A percentile compares a stretch with the other conserved stretches of the same genome.
Conservation (phyloP, 495 filamentous ascomycete species). For the Aspergillus diversus region DNA sequence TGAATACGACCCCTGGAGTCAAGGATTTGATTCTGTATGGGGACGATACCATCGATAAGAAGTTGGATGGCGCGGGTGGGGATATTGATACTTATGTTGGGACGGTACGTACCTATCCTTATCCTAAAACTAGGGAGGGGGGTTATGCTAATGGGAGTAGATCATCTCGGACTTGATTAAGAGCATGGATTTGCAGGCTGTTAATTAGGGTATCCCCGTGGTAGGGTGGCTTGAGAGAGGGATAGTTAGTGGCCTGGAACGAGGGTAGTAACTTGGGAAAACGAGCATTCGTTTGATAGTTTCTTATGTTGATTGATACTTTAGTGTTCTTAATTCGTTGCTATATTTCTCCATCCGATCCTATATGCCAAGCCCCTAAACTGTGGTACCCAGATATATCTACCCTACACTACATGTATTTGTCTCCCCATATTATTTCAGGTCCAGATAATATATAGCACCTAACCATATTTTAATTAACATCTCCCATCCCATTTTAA, state of each 20-base stretch:
- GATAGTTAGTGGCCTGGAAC: too few relatives aligned
- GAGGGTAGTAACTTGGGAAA: too few relatives aligned
- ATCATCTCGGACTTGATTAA: conserved; percentile 3
- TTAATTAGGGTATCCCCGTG: background rate
- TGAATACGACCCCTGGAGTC: background rate
- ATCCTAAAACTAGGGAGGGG: background rate
- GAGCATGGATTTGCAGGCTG: conserved; percentile 5
- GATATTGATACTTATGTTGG: conserved; percentile 7
- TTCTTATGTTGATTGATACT: background rate
- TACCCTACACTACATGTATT: too few relatives aligned
- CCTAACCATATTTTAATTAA: too few relatives aligned
- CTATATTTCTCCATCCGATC: too few relatives aligned
- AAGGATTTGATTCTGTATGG: conserved; percentile 5
- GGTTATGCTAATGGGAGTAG: background rate
- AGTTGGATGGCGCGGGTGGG: background rate
- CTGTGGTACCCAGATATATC: too few relatives aligned
- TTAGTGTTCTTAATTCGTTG: background rate
- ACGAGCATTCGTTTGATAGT: background rate
- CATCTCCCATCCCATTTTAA: too few relatives aligned
- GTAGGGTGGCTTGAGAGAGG: too few relatives aligned
- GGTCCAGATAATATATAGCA: too few relatives aligned
- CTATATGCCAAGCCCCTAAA: too few relatives aligned
- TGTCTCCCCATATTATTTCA: too few relatives aligned
- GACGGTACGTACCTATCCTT: background rate
- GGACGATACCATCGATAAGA: conserved; percentile 3